These are phyloP conservation scores for Whalleya microplaca DNA, from an alignment of 2,329 filamentous ascomycete species.

Conservation along the genomic window DNA sequence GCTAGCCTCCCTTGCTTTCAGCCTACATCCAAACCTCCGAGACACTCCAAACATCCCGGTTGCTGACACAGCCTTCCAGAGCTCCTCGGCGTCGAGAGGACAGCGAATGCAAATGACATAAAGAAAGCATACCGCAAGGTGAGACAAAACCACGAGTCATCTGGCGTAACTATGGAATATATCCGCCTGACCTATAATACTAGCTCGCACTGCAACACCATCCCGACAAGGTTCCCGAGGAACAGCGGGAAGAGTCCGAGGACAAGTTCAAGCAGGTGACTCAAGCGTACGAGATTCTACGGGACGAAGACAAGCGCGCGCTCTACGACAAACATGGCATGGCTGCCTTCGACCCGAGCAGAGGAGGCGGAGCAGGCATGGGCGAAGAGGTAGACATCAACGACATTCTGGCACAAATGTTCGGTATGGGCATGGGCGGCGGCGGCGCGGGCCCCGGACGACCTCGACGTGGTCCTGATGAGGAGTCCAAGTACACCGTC, in stretches of 20 bases:
- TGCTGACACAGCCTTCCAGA: constrained; percentile 52
- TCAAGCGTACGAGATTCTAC: constrained; percentile 96
- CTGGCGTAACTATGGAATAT: background rate
- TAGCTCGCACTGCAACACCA: constrained; percentile 87
- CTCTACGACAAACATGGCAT: constrained; percentile 95
- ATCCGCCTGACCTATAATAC: constrained; percentile 42
- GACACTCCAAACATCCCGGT: too few species aligned
- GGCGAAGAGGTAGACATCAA: constrained; percentile 82
- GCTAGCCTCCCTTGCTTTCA: constrained; percentile 12
- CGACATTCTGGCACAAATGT: constrained; percentile 93
- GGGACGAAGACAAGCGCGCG: constrained; percentile 90
- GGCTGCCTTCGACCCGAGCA: constrained; percentile 85
- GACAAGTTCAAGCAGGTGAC: constrained; percentile 90
- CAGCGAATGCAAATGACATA: constrained; percentile 77
- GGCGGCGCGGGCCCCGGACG: constrained; percentile 54
- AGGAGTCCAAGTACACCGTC: constrained; percentile 90
- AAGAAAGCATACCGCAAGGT: constrained; percentile 98
- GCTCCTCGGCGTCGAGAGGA: constrained; percentile 75
- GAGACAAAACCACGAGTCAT: constrained; percentile 16
- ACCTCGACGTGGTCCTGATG: constrained; percentile 75
- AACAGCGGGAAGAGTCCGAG: constrained; percentile 83
- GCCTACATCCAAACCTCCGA: background rate
- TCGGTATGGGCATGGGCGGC: constrained; percentile 55
- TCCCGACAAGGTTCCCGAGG: constrained; percentile 92
- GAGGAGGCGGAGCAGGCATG: constrained; percentile 64